Base-by-base conservation (phyloP, 1,139 yeast genomes). In the Sugiyamaella xylanicola region DNA sequence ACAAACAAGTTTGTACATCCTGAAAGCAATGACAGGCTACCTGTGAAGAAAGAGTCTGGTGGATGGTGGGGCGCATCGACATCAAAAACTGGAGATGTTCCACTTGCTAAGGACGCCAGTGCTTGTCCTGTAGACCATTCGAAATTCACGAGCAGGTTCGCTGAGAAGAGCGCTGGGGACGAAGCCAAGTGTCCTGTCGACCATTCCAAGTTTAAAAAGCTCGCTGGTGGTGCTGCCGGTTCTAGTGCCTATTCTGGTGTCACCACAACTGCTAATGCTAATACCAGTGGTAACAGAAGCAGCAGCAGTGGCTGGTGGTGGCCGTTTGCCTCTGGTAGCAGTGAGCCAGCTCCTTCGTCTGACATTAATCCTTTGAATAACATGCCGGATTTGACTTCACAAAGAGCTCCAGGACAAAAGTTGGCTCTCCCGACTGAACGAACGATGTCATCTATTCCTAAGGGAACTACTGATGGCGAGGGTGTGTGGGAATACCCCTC, bases 401-500 rank as follows among this genome's bases (percentile, higher is more conserved):
- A 80, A 53, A 81, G 77, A 64, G 87, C 87, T 1, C 91, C 95
- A 0, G 96, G 96, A 19, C 99, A 93, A 70, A 82, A 79, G 58
- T 67, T 88, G 49, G 82, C 80, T 35, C 77, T 93, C 43, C 91
- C 97, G 4, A 88, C 95, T 0, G 88, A 86, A 54, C 82, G 97
- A 65, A 87, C 96, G 2, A 72, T 85, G 44, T 89, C 97, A 9
- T 75, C 91, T 3, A 93, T 93, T 57, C 99, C 99, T 17, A 80
- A 90, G 61, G 98, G 98, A 22, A 82, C 79, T 39, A 68, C 72
- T n/a, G 77, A 75, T 2, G 79, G 75, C 22, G 82, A 81, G 59
- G 92, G 95, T 0, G 83, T 85, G 48, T 93, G 99, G 99, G 99
- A 93, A 71, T 93, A 95, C 70, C 99, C 99, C 1, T 90, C 97